Percentiles rank a stretch among this genome's conserved stretches.
Evolutionary conservation across 179 eudicot species (phyloP).

Genomic region (Amaranthus tricolor): DNA sequence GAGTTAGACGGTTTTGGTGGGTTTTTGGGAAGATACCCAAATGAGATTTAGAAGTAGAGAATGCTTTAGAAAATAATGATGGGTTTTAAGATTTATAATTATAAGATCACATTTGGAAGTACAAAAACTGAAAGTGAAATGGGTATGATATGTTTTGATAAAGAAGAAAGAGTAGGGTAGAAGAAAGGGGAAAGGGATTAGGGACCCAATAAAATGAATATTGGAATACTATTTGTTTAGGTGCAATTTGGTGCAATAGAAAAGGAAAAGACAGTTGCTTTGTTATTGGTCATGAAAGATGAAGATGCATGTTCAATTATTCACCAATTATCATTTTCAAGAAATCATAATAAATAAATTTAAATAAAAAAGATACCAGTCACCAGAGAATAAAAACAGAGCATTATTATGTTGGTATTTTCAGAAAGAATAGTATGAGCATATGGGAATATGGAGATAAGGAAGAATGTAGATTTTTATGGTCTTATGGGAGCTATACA

Average conservation of each 20-base stretch:
- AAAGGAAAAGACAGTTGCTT: conserved; percentile 37
- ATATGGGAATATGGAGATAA: conserved; percentile 18
- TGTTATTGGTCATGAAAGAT: conserved; percentile 32
- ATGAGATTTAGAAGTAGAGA: conserved; percentile 21
- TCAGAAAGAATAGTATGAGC: conserved; percentile 1
- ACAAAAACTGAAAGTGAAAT: conserved; percentile 17
- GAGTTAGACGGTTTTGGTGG: conserved; percentile 24
- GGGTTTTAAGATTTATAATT: not conserved
- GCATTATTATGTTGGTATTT: conserved; percentile 6
- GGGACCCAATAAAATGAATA: too few relatives aligned
- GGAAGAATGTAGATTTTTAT: conserved; percentile 22
- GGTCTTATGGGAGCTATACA: conserved; percentile 12
- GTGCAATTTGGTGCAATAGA: conserved; percentile 13
- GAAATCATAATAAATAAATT: conserved; percentile 6
- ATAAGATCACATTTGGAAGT: conserved; percentile 9
- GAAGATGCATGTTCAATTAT: conserved; percentile 35
- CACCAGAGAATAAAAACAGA: conserved; percentile 11
- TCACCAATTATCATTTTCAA: conserved; percentile 21
- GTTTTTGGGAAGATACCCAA: conserved; percentile 29
- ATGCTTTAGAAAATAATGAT: not conserved
- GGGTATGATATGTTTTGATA: conserved; percentile 1
- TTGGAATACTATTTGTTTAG: conserved; percentile 5
- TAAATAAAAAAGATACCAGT: too few relatives aligned
- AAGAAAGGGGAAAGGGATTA: conserved; percentile 16
- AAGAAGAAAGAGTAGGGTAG: conserved; percentile 7